Base-by-base conservation (phyloP, 352 stramenopile genomes). In the Pythium grandisporangium region DNA sequence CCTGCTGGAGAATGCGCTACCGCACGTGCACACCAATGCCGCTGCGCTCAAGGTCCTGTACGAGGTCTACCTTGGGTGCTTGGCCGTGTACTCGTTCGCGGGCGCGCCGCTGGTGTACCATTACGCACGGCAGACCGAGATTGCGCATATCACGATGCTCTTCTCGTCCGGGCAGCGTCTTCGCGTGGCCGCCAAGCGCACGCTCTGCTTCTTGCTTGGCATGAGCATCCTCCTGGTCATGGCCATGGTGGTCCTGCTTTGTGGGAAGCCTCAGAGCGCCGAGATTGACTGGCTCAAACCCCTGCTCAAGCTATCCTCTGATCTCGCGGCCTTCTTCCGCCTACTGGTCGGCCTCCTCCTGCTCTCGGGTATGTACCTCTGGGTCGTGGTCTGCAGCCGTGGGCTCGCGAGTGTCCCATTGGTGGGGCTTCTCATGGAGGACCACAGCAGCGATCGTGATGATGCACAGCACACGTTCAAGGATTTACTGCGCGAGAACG, bases 201-300 rank as follows among this genome's bases (percentile, higher is more conserved):
- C 80, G 11, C 37, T 53, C 33, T 89, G 80, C 50, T 91, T 88
- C 45, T 37, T 93, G 30, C 24, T 89, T 23, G 78, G 72, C 0
- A 50, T 93, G 32, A 63, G 56, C 16, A 50, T 93, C 33, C 57
- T 89, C 6, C 42, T 91, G 37, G 25, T 78, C 36, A 71, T 91
- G 62, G 48, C 71, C 12, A 74, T 89, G 53, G 51, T 84, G 21
- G 36, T 90, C 3, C 48, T 91, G 44, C 60, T 89, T 3, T 87
- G 77, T 41, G 77, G 77, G 14, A 90, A 89, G 45, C 80, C 80
- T 12, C 65, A 66, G 16, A 84, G 60, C 48, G 70, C 68, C 13
- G 75, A 89, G 44, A 68, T 90, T 25, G 77, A 88, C 43, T 93
- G 80, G 80, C 57, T 93, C 44, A 78, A 78, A 42, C 76, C 80